Evolutionary conservation across 306 rosid genomes (phyloP).

Genomic region (Cotoneaster glaucophyllus): DNA sequence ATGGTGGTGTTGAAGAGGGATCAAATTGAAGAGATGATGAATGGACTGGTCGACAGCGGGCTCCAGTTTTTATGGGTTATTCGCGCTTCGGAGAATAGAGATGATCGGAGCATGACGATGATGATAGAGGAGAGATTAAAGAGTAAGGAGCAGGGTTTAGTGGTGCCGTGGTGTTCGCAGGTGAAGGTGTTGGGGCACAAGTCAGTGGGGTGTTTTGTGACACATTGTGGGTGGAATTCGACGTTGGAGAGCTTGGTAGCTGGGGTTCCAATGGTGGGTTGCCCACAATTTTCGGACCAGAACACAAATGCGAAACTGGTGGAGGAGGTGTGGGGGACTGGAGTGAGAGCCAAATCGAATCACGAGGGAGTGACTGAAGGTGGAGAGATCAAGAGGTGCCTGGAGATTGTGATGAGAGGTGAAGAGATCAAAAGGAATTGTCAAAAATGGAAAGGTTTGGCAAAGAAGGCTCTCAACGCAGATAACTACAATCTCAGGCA

Average conservation of each 20-base stretch:
- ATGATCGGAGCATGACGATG: neutral
- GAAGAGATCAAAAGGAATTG: slow-evolving; percentile 24
- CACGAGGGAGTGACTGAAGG: slow-evolving; percentile 29
- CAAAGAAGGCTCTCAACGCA: slow-evolving; percentile 2
- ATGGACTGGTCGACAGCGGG: slow-evolving; percentile 38
- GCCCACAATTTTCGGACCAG: slow-evolving; percentile 56
- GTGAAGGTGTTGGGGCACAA: slow-evolving; percentile 42
- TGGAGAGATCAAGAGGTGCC: slow-evolving; percentile 38
- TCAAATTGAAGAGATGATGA: slow-evolving; percentile 56
- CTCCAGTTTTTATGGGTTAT: slow-evolving; percentile 54
- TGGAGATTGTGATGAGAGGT: slow-evolving; percentile 39
- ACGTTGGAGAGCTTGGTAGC: slow-evolving; percentile 33
- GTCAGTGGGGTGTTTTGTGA: slow-evolving; percentile 44
- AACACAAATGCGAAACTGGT: slow-evolving; percentile 43
- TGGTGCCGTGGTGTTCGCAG: slow-evolving; percentile 53
- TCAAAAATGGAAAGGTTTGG: slow-evolving; percentile 28
- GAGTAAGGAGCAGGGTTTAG: slow-evolving; percentile 27
- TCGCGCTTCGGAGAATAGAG: slow-evolving; percentile 1
- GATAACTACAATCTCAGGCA: slow-evolving; percentile 22
- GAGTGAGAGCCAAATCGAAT: slow-evolving; percentile 33
- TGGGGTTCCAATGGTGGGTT: slow-evolving; percentile 46
- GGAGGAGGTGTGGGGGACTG: slow-evolving; percentile 37
- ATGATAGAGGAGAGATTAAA: neutral
- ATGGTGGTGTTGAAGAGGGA: slow-evolving; percentile 15
- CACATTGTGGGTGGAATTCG: slow-evolving; percentile 64